Evolutionary conservation across 768 basidiomycete genomes (phyloP).

Genomic region (Pilatotrama ljubarskyi): DNA sequence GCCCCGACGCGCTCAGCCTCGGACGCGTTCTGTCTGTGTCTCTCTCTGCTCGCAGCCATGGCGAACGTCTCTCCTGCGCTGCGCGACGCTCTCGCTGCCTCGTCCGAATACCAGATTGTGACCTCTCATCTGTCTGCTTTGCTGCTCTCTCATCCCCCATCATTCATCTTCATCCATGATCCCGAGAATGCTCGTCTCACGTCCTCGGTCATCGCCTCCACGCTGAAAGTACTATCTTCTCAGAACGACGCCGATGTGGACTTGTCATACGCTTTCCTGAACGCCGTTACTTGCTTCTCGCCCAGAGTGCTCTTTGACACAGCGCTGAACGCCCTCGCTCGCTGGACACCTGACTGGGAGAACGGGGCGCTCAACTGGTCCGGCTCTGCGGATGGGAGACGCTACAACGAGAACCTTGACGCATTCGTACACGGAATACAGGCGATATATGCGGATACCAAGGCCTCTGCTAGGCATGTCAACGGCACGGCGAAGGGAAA

Average conservation of each 20-base stretch:
- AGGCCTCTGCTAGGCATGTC: not conserved
- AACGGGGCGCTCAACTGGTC: slow-evolving; percentile 63
- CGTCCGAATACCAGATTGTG: slow-evolving; percentile 24
- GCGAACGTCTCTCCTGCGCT: not conserved
- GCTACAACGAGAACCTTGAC: slow-evolving; percentile 68
- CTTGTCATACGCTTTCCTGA: slow-evolving; percentile 47
- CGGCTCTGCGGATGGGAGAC: slow-evolving; percentile 30
- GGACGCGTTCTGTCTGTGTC: not conserved
- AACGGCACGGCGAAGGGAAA: slow-evolving; percentile 33
- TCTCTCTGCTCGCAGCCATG: not conserved
- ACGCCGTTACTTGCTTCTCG: slow-evolving; percentile 62
- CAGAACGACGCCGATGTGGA: slow-evolving; percentile 17
- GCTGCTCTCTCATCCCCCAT: slow-evolving; percentile 46
- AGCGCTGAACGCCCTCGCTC: slow-evolving; percentile 58
- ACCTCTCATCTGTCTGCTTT: slow-evolving; percentile 30
- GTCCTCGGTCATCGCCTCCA: slow-evolving; percentile 40
- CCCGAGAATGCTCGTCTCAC: slow-evolving; percentile 49
- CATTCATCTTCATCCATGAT: slow-evolving; percentile 71
- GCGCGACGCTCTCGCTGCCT: not conserved
- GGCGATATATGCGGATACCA: slow-evolving; percentile 21
- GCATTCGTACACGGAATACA: slow-evolving; percentile 68
- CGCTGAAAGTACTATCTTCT: slow-evolving; percentile 34
- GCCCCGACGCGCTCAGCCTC: not conserved
- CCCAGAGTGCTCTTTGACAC: slow-evolving; percentile 66
- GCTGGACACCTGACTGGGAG: slow-evolving; percentile 58